phyloP scores from a whole-genome alignment of 2,329 filamentous ascomycete genomes.

The Xylaria sp. region DNA sequence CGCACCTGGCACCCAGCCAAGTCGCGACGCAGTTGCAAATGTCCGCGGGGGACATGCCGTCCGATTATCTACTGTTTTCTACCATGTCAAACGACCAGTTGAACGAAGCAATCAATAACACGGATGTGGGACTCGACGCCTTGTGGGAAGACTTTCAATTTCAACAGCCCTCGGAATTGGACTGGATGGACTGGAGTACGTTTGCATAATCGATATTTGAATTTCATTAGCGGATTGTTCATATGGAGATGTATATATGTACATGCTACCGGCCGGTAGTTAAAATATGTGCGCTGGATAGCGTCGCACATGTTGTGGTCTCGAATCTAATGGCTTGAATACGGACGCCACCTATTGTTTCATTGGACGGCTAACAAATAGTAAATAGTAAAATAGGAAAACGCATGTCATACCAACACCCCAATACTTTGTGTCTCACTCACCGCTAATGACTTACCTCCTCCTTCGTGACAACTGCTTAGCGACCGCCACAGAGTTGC shows the following conservation, averaged over 20 bases:
- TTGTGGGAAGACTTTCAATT: slow-evolving; percentile 52
- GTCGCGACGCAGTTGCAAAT: slow-evolving; percentile 44
- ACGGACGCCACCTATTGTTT: slow-evolving; percentile 2
- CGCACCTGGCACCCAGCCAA: slow-evolving; percentile 40
- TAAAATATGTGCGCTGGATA: not conserved
- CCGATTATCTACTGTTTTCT: slow-evolving; percentile 50
- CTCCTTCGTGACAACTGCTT: no score
- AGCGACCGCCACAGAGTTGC: no score
- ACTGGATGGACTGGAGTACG: slow-evolving; percentile 52
- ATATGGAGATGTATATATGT: not conserved
- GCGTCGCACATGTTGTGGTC: not conserved
- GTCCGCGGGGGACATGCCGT: slow-evolving; percentile 38
- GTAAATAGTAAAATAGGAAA: not conserved
- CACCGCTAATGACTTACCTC: not conserved
- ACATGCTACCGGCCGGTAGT: not conserved
- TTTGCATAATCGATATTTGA: slow-evolving; percentile 28
- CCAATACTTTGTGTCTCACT: not conserved
- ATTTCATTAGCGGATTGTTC: not conserved
- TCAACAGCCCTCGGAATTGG: slow-evolving; percentile 49
- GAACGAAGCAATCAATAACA: slow-evolving; percentile 51
- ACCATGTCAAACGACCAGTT: slow-evolving; percentile 53
- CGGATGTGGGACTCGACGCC: slow-evolving; percentile 50
- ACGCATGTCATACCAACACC: not conserved
- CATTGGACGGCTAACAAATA: not conserved
- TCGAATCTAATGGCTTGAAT: not conserved